Evolutionary conservation across 2,329 filamentous ascomycete species (phyloP), one percentile per base, ranked within the genome.

Genomic region (Alternaria dauci): DNA sequence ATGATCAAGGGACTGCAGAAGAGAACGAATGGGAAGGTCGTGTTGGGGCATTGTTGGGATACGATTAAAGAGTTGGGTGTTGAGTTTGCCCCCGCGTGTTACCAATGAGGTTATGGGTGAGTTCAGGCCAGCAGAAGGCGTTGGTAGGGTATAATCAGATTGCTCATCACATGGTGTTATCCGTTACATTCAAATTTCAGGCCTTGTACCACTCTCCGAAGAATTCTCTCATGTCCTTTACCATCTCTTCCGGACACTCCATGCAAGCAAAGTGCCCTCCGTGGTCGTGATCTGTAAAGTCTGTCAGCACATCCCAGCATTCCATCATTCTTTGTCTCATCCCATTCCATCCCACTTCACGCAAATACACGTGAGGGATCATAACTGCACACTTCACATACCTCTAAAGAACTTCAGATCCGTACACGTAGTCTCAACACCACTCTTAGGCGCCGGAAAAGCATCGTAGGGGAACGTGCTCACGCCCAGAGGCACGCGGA

Each of bases 391-490:
- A 11, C 25, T 8, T 23, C 18, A 55, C 65, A 46, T 50, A 69
- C 63, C 66, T 65, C 48, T 76, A 52, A 78, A 80, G 59, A 74
- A 79, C 25, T 76, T 75, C 59, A 80, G 48, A 62, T 79, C 78
- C 8, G 75, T 78, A 4, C 77, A 78, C 44, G 77, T 80, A 39
- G 74, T 75, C 38, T 76, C 76, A 0, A 71, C 75, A 7, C 76
- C 65, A 9, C 61, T 64, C 58, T 74, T 76, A 2, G 71, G 71
- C 26, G 72, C 77, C 1, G 78, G 78, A 38, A 71, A 76, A 2
- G 76, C 77, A 59, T 81, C 78, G 48, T 66, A 80, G 20, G 69
- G 75, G 52, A 78, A 79, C 32, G 71, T 77, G 12, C 74, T 78
- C 47, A 79, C 78, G 1, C 78, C 78, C 52, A 80, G 72, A 6